A percentile compares a stretch with the other conserved stretches of the same genome.
Conservation (phyloP, 2,329 filamentous ascomycete genomes). For the Pyrenochaeta sp. region DNA sequence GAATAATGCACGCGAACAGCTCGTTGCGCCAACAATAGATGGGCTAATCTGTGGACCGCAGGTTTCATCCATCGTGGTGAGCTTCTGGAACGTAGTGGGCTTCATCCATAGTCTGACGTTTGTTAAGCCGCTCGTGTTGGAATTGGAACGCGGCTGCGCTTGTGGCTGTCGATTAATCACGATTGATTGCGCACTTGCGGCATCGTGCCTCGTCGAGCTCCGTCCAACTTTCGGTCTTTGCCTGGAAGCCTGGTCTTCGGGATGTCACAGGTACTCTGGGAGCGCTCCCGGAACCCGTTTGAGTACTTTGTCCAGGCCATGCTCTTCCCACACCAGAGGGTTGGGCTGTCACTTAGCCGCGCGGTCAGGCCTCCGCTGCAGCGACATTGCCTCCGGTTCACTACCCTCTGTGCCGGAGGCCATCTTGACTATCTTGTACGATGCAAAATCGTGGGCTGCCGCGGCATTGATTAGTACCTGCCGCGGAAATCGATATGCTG, state of each 20-base stretch:
- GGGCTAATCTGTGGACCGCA: conserved; percentile 1
- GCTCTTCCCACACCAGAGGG: too few relatives aligned
- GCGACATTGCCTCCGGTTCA: too few relatives aligned
- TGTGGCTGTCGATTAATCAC: conserved; percentile 12
- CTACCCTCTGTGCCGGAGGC: neutral
- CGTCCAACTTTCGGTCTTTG: neutral
- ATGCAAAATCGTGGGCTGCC: conserved; percentile 1
- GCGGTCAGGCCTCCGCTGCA: too few relatives aligned
- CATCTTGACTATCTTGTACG: neutral
- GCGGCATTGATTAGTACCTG: conserved; percentile 2
- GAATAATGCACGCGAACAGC: neutral
- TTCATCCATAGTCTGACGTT: conserved; percentile 1
- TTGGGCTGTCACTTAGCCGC: too few relatives aligned
- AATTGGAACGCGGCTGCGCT: neutral
- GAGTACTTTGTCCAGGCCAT: neutral
- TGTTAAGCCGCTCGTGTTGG: neutral
- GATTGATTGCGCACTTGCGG: conserved; percentile 8
- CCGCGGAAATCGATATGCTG: conserved; percentile 6
- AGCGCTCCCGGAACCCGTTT: conserved; percentile 8
- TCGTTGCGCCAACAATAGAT: conserved; percentile 7
- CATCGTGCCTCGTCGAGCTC: conserved; percentile 1
- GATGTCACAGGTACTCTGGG: conserved; percentile 9
- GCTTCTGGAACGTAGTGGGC: conserved; percentile 13
- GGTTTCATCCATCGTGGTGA: neutral
- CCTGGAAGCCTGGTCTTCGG: conserved; percentile 10